phyloP scores from a whole-genome alignment of 345 rosid genomes.

The Cardamine chenopodiifolia region DNA sequence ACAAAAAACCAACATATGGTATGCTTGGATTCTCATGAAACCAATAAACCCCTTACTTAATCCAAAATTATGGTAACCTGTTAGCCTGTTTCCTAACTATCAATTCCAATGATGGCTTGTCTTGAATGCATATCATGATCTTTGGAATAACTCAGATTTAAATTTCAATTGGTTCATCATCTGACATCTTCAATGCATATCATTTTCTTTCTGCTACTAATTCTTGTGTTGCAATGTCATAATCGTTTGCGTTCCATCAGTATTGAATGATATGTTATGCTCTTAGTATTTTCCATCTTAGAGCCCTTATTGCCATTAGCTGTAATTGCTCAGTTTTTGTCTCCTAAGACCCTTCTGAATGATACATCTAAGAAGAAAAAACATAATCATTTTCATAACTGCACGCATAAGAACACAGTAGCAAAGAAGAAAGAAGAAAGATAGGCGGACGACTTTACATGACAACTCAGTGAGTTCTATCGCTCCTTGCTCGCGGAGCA shows the following conservation, averaged over 20 bases:
- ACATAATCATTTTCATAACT: background rate
- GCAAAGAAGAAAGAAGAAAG: too few relatives aligned
- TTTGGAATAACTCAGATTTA: background rate
- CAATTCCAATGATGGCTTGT: background rate
- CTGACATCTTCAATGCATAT: background rate
- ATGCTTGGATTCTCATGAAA: too few relatives aligned
- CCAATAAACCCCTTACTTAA: background rate
- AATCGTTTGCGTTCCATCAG: background rate
- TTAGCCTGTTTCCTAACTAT: background rate
- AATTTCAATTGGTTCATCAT: too few relatives aligned
- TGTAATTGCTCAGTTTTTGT: background rate
- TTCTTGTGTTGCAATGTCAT: background rate
- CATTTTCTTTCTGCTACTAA: background rate
- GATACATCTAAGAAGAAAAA: background rate
- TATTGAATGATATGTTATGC: background rate
- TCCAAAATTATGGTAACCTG: constrained; percentile 56
- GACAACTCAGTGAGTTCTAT: too few relatives aligned
- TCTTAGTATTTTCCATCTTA: background rate
- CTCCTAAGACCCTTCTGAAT: background rate
- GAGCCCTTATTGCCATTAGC: background rate
- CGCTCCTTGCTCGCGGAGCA: too few relatives aligned
- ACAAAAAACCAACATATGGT: too few relatives aligned
- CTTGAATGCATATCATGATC: background rate
- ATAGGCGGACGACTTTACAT: too few relatives aligned
- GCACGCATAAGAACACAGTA: background rate